Evolutionary conservation across 176 grass and related monocot species (phyloP), one percentile per base, ranked within the genome.

Genomic region (Rhynchospora pubera): DNA sequence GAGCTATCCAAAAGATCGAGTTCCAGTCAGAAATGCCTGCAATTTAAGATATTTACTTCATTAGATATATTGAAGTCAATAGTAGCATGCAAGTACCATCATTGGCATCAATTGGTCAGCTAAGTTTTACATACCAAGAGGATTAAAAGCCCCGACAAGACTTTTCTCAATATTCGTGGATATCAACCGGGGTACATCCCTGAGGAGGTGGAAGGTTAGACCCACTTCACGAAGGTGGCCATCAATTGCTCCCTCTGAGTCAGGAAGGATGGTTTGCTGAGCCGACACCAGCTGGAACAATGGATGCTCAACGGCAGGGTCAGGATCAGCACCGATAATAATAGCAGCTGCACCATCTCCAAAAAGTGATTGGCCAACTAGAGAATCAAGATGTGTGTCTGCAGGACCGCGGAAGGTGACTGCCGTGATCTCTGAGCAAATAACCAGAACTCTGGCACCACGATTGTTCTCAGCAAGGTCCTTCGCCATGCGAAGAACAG

Each of bases 401-500:
- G 62, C n/a, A 2, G 62, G 62, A 6, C 62, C 62, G 11, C 84
- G 76, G 28, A 86, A 81, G 48, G 5, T 16, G 26, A 60, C 45
- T 22, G 68, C 23, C 30, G 7, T 46, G 16, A 24, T 30, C 61
- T 86, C 84, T 5, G 28, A 22, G 84, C 62, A 72, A 6, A 85
- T n/a, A 5, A 44, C 77, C 11, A 86, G 62, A 10, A 86, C 84
- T 14, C 62, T 77, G 0, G 77, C 77, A 5, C 62, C 77, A 26
- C 51, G 12, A 62, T 86, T 81, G 77, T 86, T 86, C 84, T 86
- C 84, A 43, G 84, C 84, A 78, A 85, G 57, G 74, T 85, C 84
- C 74, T 85, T 85, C 26, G 84, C 84, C 14, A 85, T 24, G n/a
- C 57, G 83, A 12, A 79, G 57, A 9, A 9, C 53, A 0, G 83